phyloP scores from a whole-genome alignment of 768 basidiomycete species.

The Boletus tylopilopsis region DNA sequence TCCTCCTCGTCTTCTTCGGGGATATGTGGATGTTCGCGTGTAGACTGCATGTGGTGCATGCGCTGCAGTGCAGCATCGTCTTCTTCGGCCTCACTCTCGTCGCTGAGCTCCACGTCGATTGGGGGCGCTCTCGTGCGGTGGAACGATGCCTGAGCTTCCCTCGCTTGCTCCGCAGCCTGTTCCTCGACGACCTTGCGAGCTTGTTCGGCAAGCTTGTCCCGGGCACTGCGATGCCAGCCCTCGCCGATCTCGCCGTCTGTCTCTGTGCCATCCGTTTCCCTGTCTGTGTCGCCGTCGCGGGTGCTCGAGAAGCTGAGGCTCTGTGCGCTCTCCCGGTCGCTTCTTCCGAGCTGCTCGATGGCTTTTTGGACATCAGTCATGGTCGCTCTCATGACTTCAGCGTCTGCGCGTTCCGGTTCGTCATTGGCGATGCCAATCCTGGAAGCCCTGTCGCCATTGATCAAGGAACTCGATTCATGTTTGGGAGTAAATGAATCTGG shows the following conservation, averaged over 20 bases:
- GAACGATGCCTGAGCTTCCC: constrained; percentile 47
- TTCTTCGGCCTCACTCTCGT: constrained; percentile 73
- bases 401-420: constrained; percentile 28
- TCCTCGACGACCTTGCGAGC: constrained; percentile 58
- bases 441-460: constrained; percentile 19
- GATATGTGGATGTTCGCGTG: constrained; percentile 55
- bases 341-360: constrained; percentile 77
- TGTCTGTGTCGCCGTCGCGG: constrained; percentile 47
- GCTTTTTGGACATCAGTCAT: constrained; percentile 89
- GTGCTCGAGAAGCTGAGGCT: constrained; percentile 80
- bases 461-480: constrained; percentile 37
- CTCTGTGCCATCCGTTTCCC: constrained; percentile 46
- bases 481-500: constrained; percentile 40
- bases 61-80: constrained; percentile 40
- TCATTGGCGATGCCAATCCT: constrained; percentile 27
- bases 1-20: constrained; percentile 69
- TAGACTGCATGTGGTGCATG: constrained; percentile 36
- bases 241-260: constrained; percentile 51
- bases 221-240: constrained; percentile 62
- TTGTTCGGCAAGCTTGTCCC: constrained; percentile 66
- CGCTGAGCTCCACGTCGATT: constrained; percentile 72
- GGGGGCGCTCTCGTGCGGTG: constrained; percentile 50
- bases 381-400: constrained; percentile 78
- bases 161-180: constrained; percentile 39
- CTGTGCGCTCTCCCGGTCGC: constrained; percentile 53